Conservation (phyloP, 2,329 filamentous ascomycete species). For the Calonectria multiphialidica region DNA sequence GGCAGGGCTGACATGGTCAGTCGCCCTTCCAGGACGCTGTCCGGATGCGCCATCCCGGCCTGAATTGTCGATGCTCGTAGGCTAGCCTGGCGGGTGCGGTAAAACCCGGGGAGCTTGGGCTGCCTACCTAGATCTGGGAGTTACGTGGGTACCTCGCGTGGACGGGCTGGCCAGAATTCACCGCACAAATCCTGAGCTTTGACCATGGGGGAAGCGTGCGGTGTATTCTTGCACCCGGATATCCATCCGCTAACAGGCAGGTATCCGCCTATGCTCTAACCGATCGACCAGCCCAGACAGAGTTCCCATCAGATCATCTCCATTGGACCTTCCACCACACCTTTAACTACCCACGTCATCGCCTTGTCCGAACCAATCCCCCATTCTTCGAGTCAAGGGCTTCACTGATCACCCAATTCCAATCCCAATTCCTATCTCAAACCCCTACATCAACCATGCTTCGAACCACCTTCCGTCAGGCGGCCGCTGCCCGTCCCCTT, state of each 20-base stretch:
- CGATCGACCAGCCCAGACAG: slow-evolving; percentile 7
- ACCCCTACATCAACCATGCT: slow-evolving; percentile 66
- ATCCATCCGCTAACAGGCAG: accelerated
- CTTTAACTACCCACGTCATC: slow-evolving; percentile 41
- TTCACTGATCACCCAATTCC: slow-evolving; percentile 23
- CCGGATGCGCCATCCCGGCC: slow-evolving; percentile 21
- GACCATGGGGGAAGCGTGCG: neutral
- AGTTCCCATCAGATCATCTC: slow-evolving; percentile 40
- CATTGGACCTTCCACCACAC: slow-evolving; percentile 30
- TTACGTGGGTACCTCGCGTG: slow-evolving; percentile 31
- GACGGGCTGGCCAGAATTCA: neutral
- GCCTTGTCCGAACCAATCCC: slow-evolving; percentile 26
- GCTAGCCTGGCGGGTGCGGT: slow-evolving; percentile 16
- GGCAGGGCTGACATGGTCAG: slow-evolving; percentile 18
- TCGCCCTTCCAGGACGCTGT: slow-evolving; percentile 15
- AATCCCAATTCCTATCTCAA: slow-evolving; percentile 13
- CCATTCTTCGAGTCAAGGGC: slow-evolving; percentile 25
- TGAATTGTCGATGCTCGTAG: slow-evolving; percentile 34
- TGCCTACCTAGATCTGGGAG: slow-evolving; percentile 29
- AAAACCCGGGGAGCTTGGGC: slow-evolving; percentile 5
- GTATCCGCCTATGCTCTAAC: slow-evolving; percentile 32
- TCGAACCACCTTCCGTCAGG: slow-evolving; percentile 71
- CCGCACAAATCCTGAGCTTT: neutral
- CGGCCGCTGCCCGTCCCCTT: slow-evolving; percentile 66
- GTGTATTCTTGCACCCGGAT: neutral